Base-by-base conservation (phyloP, 1,284 basidiomycete genomes). In the Coniferiporia sulphurascens region DNA sequence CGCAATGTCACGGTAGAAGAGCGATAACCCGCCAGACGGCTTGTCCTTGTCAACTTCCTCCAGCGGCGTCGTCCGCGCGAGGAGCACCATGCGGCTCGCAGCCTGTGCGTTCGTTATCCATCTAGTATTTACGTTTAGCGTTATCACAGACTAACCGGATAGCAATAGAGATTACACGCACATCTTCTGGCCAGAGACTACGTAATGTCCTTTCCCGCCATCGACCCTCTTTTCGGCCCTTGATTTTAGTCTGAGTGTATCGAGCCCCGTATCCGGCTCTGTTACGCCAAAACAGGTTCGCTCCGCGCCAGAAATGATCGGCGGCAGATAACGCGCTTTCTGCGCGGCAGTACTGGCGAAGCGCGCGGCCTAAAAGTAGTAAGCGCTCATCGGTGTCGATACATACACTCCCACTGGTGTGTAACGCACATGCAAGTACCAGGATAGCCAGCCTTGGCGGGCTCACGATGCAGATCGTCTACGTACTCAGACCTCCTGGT, bases 201-300 rank as follows among this genome's bases (percentile, higher is more conserved):
- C 49, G 55, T 69, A 72, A 7, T 12, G 27, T 27, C 17, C 17
- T 7, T 44, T 43, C n/a, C 45, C 46, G 19, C 27, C 45, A 19
- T 32, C 60, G 41, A 64, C 58, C 0, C 53, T 57, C 12, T 58
- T 63, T 4, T 63, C 65, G 1, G 71, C 71, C 21, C 59, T 64
- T 1, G 71, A 71, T 38, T 66, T 64, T 34, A 72, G 61, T 45
- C 68, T 72, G 15, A 72, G 58, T 50, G 71, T 72, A 56, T 72
- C 70, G 9, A 65, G 62, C 0, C 71, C 71, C 1, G 68, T 65
- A 17, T 70, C 67, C 0, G 73, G 71, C 61, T 74, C 73, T 4
- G 72, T 74, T 19, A 74, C 71, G 3, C 71, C 72, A 52, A 74
- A 74, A 52, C 73, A 73, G 3, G 66, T 69, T 5, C 72, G 65